Evolutionary conservation across 495 filamentous ascomycete genomes (phyloP).

Genomic region (Aspergillus sparsus): DNA sequence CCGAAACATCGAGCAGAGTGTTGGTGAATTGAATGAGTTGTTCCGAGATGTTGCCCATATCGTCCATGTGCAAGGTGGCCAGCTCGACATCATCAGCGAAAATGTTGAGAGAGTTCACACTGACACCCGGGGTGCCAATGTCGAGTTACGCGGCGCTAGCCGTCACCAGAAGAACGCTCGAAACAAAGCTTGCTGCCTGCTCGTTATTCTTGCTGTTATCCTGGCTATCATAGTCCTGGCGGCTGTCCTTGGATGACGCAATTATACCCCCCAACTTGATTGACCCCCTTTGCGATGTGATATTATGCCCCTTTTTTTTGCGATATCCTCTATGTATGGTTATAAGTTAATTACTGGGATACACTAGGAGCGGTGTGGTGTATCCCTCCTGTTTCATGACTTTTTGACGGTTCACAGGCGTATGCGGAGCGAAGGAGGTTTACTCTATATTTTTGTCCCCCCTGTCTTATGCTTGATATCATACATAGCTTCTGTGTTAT

Average conservation of each 20-base stretch:
- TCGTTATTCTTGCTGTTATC: constrained; percentile 89
- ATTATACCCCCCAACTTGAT: constrained; percentile 1
- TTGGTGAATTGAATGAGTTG: constrained; percentile 92
- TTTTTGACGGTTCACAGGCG: constrained; percentile 16
- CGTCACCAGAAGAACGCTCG: constrained; percentile 91
- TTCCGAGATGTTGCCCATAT: constrained; percentile 97
- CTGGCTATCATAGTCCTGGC: constrained; percentile 86
- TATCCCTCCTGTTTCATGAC: constrained; percentile 12
- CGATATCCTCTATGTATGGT: constrained; percentile 31
- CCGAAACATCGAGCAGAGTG: constrained; percentile 92
- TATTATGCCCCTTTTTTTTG: constrained; percentile 19
- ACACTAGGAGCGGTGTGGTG: constrained; percentile 12
- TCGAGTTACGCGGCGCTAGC: constrained; percentile 78
- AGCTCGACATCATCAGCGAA: constrained; percentile 82
- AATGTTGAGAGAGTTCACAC: constrained; percentile 81
- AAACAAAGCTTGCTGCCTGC: constrained; percentile 86
- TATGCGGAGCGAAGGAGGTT: constrained; percentile 23
- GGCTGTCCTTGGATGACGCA: constrained; percentile 61
- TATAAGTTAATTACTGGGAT: constrained; percentile 15
- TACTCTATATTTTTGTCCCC: constrained; percentile 21
- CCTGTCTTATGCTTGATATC: constrained; percentile 29
- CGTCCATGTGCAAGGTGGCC: constrained; percentile 87
- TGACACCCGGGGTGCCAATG: constrained; percentile 79
- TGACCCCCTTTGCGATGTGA: constrained; percentile 18
- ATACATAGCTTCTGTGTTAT: constrained; percentile 44